phyloP scores from a whole-genome alignment of 345 rosid species.

The Eucalyptus viminalis region DNA sequence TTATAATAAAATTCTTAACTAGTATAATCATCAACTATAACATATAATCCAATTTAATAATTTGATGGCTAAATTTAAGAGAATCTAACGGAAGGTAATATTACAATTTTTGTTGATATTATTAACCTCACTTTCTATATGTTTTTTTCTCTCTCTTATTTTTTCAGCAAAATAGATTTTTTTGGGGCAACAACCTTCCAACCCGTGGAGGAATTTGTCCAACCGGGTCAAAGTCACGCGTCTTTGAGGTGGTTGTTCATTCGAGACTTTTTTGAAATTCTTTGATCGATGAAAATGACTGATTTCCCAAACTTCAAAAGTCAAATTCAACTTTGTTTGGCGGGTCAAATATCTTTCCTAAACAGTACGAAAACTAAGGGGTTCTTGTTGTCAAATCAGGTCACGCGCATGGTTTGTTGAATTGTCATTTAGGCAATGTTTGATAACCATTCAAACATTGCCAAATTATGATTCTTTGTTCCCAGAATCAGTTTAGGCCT shows the following conservation, averaged over 20 bases:
- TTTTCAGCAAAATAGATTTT: neutral
- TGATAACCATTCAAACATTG: fast-evolving
- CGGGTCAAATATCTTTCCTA: neutral
- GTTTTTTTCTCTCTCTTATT: neutral
- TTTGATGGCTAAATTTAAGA: neutral
- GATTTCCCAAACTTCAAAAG: neutral
- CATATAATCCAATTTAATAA: too few species aligned
- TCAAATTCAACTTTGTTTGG: neutral
- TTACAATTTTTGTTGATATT: too few species aligned
- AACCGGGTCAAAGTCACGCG: neutral
- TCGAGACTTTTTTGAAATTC: neutral
- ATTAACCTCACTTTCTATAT: too few species aligned
- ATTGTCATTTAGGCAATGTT: neutral
- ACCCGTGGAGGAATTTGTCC: neutral
- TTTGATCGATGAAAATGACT: neutral
- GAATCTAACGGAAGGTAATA: too few species aligned
- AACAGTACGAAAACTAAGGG: neutral
- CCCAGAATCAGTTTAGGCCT: fast-evolving
- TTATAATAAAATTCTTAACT: too few species aligned
- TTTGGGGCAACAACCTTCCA: neutral
- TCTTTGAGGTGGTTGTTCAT: neutral
- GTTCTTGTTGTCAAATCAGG: neutral
- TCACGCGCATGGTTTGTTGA: neutral
- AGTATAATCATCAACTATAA: neutral
- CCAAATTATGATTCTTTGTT: too few species aligned